Conservation (phyloP, 208 protist genomes). For the Leishmania amazonensis region DNA sequence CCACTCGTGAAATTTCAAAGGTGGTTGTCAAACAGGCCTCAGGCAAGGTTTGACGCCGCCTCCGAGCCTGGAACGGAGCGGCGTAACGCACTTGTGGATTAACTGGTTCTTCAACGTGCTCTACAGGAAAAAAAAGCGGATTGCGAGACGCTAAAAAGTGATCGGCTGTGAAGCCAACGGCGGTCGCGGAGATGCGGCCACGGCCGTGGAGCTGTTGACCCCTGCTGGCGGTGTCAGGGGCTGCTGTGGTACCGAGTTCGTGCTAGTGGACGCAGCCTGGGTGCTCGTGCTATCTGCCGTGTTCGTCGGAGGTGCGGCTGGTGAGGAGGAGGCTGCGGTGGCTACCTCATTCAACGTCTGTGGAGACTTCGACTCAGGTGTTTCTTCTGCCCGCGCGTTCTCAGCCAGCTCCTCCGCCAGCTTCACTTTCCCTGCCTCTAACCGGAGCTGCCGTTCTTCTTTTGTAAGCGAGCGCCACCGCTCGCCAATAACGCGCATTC, state of each 20-base stretch:
- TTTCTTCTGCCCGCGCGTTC: not conserved
- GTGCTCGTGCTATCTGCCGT: not conserved
- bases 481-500: conserved; percentile 56
- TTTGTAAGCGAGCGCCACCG: conserved; percentile 53
- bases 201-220: not conserved
- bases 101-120: not conserved
- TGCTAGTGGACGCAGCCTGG: not conserved
- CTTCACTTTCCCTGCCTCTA: conserved; percentile 8
- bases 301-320: not conserved
- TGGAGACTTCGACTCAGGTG: not conserved
- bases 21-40: not conserved
- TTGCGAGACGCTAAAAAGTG: not conserved
- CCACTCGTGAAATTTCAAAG: not conserved
- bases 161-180: not conserved
- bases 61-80: not conserved
- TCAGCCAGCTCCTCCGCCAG: conserved; percentile 4
- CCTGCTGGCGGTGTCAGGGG: not conserved
- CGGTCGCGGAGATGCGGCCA: not conserved
- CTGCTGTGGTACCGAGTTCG: not conserved
- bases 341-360: not conserved
- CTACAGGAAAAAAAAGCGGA: not conserved
- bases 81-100: not conserved
- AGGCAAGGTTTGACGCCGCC: not conserved
- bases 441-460: conserved; percentile 28
- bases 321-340: not conserved